A percentile compares a stretch with the other conserved stretches of the same genome.
Evolutionary conservation across 192 early-diverging fungal genomes (phyloP).

Genomic region (Neocallimastix lanati): DNA sequence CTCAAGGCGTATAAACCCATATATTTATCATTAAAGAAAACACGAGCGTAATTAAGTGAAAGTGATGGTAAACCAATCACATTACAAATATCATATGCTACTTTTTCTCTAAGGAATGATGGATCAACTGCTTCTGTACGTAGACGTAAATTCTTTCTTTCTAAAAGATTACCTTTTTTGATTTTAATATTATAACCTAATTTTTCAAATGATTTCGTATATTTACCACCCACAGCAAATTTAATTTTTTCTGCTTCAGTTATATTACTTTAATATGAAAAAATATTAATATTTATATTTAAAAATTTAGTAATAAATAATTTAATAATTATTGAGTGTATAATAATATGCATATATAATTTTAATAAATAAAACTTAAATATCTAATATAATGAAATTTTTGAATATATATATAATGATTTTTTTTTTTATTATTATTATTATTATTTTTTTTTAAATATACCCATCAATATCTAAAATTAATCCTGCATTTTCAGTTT

Average conservation of each 20-base stretch:
- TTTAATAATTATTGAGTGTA: too few species aligned
- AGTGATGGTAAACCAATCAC: not conserved
- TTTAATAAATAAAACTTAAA: too few species aligned
- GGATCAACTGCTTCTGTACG: not conserved
- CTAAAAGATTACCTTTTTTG: not conserved
- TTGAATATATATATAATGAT: too few species aligned
- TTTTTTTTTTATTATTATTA: too few species aligned
- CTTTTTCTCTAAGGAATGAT: not conserved
- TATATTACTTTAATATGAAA: not conserved
- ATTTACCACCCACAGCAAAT: not conserved
- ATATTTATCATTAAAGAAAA: not conserved
- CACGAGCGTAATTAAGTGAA: not conserved
- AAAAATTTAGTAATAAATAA: too few species aligned
- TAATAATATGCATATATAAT: too few species aligned
- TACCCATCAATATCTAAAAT: too few species aligned
- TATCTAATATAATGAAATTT: too few species aligned
- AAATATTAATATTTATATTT: too few species aligned
- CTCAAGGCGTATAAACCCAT: not conserved
- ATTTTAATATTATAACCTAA: not conserved
- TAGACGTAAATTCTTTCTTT: not conserved
- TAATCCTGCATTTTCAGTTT: too few species aligned
- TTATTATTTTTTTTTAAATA: too few species aligned
- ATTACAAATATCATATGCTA: not conserved
- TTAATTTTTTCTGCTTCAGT: not conserved
- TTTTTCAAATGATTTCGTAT: not conserved